Evolutionary conservation across 1,284 basidiomycete genomes (phyloP), one percentile per base, ranked within the genome.

Genomic region (Vanrija humicola): DNA sequence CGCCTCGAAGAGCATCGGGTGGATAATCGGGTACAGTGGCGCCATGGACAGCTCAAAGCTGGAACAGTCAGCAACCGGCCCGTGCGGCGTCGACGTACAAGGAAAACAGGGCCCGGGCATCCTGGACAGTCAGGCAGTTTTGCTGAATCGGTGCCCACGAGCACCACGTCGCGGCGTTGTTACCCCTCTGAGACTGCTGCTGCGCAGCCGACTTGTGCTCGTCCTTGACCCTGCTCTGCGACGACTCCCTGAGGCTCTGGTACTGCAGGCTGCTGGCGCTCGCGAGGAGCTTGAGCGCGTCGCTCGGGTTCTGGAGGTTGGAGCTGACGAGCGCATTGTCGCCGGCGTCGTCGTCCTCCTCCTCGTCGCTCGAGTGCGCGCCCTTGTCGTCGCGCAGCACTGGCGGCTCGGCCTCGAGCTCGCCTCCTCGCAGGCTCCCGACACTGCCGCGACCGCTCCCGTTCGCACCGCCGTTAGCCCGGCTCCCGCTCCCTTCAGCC

Each of bases 1-100:
- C 3, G 53, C 43, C n/a, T 55, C 50, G 21, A 55, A 59, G 2
- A 59, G 18, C 18, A 23, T 44, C 5, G 50, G 47, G 21, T 55
- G 53, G 14, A 59, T 43, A 3, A 59, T 47, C 2, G 57, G 53
- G 15, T 55, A 59, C 23, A 59, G 57, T 2, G 57, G 53, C 0
- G 57, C 57, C 57, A 59, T 59, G 29, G 55, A 43, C 3, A 52
- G 39, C 46, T 59, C 53, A 18, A 55, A 59, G 25, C 57, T 59
- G 43, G 3, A 9, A 18, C 39, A 18, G 19, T 58, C 38, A 58
- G 48, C 28, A 19, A 6, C 40, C n/a, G n/a, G 16, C 8, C 19
- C 7, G 19, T 9, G 9, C 19, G 10, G 1, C n/a, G 10, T 42
- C n/a, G 5, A 44, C 57, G 43, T 29, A 59, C 57, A 55, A 55